These are phyloP conservation scores for Vanrija sp. DNA, from an alignment of 1,284 basidiomycete genomes.

Conservation along the genomic window DNA sequence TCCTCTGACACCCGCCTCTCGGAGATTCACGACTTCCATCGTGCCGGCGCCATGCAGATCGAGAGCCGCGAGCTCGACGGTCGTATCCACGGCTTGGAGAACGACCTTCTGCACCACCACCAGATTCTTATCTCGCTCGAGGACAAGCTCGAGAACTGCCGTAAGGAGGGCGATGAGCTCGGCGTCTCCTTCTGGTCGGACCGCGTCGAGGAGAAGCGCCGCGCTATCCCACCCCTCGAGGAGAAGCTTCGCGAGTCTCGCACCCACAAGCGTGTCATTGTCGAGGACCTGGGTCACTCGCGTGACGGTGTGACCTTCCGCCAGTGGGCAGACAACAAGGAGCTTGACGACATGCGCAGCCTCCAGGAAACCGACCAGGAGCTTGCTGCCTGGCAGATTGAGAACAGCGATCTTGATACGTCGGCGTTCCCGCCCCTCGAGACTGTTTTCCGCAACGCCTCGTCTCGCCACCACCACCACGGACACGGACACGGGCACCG, in stretches of 20 bases:
- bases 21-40: constrained; percentile 41
- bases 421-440: constrained; percentile 40
- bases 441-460: constrained; percentile 19
- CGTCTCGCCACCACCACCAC: constrained; percentile 3
- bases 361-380: constrained; percentile 29
- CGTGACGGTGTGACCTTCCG: constrained; percentile 21
- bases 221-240: constrained; percentile 24
- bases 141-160: constrained; percentile 27
- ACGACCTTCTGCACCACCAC: constrained; percentile 28
- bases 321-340: constrained; percentile 23
- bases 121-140: constrained; percentile 38
- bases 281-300: constrained; percentile 26
- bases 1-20: constrained; percentile 43
- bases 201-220: constrained; percentile 36
- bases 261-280: constrained; percentile 18
- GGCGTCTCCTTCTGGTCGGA: constrained; percentile 38
- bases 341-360: constrained; percentile 7
- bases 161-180: constrained; percentile 25
- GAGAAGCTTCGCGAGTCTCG: constrained; percentile 18
- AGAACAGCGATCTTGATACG: constrained; percentile 12
- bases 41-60: constrained; percentile 28
- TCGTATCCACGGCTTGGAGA: constrained; percentile 25
- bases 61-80: constrained; percentile 24
- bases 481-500: constrained; percentile 4
- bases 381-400: constrained; percentile 37